Conservation (phyloP, 2,329 filamentous ascomycete species). For the Lithohypha guttulata region DNA sequence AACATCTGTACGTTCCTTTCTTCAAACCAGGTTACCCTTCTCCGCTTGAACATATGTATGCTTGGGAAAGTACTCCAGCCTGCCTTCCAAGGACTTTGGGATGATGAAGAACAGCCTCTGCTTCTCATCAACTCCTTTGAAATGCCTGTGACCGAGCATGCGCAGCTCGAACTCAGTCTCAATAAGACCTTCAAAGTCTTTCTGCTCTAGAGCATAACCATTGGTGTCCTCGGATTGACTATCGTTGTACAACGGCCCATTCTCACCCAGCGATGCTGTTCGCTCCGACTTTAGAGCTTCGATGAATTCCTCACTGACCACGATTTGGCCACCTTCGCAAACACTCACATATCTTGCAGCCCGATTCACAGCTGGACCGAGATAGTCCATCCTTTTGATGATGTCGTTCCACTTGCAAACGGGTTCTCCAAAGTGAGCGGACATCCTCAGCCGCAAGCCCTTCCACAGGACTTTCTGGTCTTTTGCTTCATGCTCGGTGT, state of each 20-base stretch:
- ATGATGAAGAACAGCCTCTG: slow-evolving; percentile 18
- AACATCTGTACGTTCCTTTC: too few species aligned
- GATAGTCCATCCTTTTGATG: slow-evolving; percentile 19
- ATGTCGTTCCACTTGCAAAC: slow-evolving; percentile 20
- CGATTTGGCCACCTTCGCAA: slow-evolving; percentile 19
- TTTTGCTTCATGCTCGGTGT: slow-evolving; percentile 6
- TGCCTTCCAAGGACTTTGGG: slow-evolving; percentile 14
- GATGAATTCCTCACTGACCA: slow-evolving; percentile 17
- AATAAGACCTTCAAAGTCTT: slow-evolving; percentile 10
- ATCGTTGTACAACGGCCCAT: slow-evolving; percentile 1
- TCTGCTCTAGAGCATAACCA: background rate
- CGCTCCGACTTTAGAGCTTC: slow-evolving; percentile 9
- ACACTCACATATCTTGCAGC: slow-evolving; percentile 19
- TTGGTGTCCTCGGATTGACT: background rate
- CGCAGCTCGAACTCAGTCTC: slow-evolving; percentile 15
- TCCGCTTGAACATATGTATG: slow-evolving; percentile 14
- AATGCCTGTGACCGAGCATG: slow-evolving; percentile 16
- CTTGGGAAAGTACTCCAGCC: slow-evolving; percentile 17
- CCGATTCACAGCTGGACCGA: slow-evolving; percentile 19
- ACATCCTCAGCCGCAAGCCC: slow-evolving; percentile 18
- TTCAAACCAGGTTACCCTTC: slow-evolving; percentile 15
- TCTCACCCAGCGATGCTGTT: background rate
- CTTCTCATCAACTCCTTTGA: slow-evolving; percentile 15
- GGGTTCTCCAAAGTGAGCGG: slow-evolving; percentile 17
- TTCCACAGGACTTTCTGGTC: slow-evolving; percentile 14